Base-by-base conservation (phyloP, 2,329 filamentous ascomycete species). In the Capronia epimyces region DNA sequence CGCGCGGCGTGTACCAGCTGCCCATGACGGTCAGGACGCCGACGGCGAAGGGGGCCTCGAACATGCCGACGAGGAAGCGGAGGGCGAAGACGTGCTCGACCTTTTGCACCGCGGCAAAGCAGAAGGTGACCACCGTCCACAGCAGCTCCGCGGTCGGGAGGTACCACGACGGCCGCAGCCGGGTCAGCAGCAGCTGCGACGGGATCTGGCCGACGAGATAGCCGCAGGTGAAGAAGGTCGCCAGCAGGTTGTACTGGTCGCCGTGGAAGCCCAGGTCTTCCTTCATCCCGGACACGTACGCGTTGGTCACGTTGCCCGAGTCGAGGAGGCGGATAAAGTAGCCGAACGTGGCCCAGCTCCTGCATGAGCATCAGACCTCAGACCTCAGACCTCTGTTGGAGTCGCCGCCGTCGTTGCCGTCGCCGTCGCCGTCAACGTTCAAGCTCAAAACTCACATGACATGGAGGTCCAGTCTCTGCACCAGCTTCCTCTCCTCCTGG, bases 1-100 rank as follows among this genome's bases (percentile, higher is more conserved):
- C 78, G 12, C 64, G 63, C 43, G 69, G 66, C 1, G 67, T 71
- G 45, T 73, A 74, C 70, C 69, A 74, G 18, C 22, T 36, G 3
- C 51, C 51, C 24, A 66, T 59, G 31, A 66, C 43, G 3, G 63
- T 65, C 50, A 65, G 61, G 55, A 65, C 63, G 2, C 65, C 65
- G 1, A 64, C 63, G 49, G 65, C 65, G 0, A 66, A 63, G 2
- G 65, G 64, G 0, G 64, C 59, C 52, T 67, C 66, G 2, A 66
- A 50, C 61, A 67, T 62, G 2, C 65, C 65, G 3, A 67, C 61
- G 0, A 68, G 45, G 24, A 66, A 64, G 2, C 65, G 62, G 13
- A 67, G 45, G 0, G 64, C 65, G 24, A 66, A 67, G 1, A 68
- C 53, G 32, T 66, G 63, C 3, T 59, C 52, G 8, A 64, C 62